A percentile compares a stretch with the other conserved stretches of the same genome.
phyloP scores from a whole-genome alignment of 2,329 filamentous ascomycete species.

The Penicillium vulpinum region DNA sequence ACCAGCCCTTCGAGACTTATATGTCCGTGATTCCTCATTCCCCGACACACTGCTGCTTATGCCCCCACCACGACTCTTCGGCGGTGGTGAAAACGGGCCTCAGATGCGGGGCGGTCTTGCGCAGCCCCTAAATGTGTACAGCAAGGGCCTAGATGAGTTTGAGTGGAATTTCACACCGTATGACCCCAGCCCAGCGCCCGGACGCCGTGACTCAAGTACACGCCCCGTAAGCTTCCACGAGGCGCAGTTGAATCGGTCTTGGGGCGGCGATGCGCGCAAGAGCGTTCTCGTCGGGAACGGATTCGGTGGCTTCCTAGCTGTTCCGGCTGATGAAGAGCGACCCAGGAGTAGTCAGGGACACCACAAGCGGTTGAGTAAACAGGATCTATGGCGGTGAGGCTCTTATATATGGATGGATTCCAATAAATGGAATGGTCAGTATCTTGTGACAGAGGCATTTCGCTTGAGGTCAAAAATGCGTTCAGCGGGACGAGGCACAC shows the following conservation, averaged over 20 bases:
- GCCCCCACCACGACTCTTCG: slow-evolving; percentile 61
- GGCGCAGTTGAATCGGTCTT: slow-evolving; percentile 53
- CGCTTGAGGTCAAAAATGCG: neutral
- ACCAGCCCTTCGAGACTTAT: slow-evolving; percentile 72
- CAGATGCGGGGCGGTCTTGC: slow-evolving; percentile 42
- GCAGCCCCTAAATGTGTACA: slow-evolving; percentile 63
- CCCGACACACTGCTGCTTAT: slow-evolving; percentile 75
- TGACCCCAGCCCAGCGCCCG: slow-evolving; percentile 46
- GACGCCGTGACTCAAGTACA: slow-evolving; percentile 40
- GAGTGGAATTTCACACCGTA: slow-evolving; percentile 69
- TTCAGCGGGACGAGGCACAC: neutral
- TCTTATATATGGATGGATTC: neutral
- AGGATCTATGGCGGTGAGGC: slow-evolving; percentile 42
- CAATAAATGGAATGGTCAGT: neutral
- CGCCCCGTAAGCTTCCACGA: slow-evolving; percentile 51
- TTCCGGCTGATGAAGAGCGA: slow-evolving; percentile 55
- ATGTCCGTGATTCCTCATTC: slow-evolving; percentile 82
- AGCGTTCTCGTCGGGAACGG: slow-evolving; percentile 67
- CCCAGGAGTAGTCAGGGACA: slow-evolving; percentile 37
- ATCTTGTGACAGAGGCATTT: neutral
- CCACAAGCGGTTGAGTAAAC: slow-evolving; percentile 34
- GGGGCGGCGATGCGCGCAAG: slow-evolving; percentile 61
- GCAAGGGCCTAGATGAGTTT: slow-evolving; percentile 65
- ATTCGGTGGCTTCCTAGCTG: slow-evolving; percentile 64
- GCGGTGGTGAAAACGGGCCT: slow-evolving; percentile 34